Percentiles rank a stretch among this genome's conserved stretches.
Evolutionary conservation across 805 yeast species (phyloP).

Genomic region (Wickerhamiella hasegawae): DNA sequence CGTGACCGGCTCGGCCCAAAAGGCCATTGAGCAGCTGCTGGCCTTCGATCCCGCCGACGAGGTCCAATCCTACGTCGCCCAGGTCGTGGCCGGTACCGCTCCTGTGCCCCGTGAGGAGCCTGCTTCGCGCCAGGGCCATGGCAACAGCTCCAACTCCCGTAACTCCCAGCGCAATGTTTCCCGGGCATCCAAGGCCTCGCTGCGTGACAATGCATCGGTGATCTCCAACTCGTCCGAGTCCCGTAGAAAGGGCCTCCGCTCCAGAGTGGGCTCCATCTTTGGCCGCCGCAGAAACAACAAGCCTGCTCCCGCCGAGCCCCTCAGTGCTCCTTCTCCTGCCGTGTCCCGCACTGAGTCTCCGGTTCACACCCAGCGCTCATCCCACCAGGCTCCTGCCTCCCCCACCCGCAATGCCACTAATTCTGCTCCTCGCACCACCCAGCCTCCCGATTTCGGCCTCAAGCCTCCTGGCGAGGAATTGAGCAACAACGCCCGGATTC

Average conservation of each 20-base stretch:
- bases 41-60: slow-evolving; percentile 48
- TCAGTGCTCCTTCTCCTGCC: background rate
- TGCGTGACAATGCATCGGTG: slow-evolving; percentile 6
- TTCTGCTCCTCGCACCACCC: too few relatives aligned
- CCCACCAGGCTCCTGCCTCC: too few relatives aligned
- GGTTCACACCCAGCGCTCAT: too few relatives aligned
- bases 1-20: slow-evolving; percentile 38
- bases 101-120: too few relatives aligned
- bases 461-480: slow-evolving; percentile 3
- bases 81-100: slow-evolving; percentile 16
- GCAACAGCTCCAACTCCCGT: too few relatives aligned
- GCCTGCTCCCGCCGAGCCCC: background rate
- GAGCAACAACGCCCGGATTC: background rate
- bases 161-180: too few relatives aligned
- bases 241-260: slow-evolving; percentile 13
- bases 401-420: too few relatives aligned
- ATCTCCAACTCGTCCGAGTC: slow-evolving; percentile 3
- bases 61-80: slow-evolving; percentile 36
- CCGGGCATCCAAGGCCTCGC: slow-evolving; percentile 7
- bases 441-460: slow-evolving; percentile 13
- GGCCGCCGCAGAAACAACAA: slow-evolving; percentile 17
- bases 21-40: slow-evolving; percentile 47
- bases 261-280: slow-evolving; percentile 24
- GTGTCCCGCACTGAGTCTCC: too few relatives aligned
- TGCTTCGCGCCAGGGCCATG: too few relatives aligned